Evolutionary conservation across 106 monocot genomes (phyloP).

Genomic region (Amphibolis antarctica): DNA sequence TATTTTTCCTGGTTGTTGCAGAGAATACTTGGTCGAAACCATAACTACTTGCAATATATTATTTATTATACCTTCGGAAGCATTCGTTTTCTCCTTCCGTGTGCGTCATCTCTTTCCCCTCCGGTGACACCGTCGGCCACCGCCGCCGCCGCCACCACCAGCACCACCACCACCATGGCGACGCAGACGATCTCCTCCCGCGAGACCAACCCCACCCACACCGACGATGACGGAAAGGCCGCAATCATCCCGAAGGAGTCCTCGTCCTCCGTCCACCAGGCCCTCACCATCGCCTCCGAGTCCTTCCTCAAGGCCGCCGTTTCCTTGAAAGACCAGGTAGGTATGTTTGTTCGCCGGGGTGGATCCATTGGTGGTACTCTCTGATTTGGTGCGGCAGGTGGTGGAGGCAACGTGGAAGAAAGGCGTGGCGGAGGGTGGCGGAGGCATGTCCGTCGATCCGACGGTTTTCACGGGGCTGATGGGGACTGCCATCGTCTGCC

Average conservation of each 20-base stretch:
- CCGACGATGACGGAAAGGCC: not conserved
- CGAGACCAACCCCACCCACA: not conserved
- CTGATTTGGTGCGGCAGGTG: not conserved
- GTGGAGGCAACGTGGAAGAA: slow-evolving; percentile 9
- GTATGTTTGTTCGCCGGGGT: not conserved
- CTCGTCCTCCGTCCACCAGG: slow-evolving; percentile 1
- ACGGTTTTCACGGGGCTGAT: slow-evolving; percentile 14
- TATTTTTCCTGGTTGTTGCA: too few species aligned
- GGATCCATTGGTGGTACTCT: not conserved
- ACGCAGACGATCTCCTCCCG: not conserved
- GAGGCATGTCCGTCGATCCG: slow-evolving; percentile 5
- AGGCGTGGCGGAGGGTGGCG: not conserved
- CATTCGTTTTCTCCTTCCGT: too few species aligned
- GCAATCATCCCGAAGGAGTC: not conserved
- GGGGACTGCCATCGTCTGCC: slow-evolving; percentile 11
- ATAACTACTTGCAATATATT: too few species aligned
- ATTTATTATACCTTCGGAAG: too few species aligned
- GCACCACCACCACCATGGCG: not conserved
- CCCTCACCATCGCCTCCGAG: too few species aligned
- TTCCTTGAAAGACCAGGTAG: slow-evolving; percentile 11
- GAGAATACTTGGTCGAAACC: too few species aligned
- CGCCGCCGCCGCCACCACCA: too few species aligned
- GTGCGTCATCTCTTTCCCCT: too few species aligned
- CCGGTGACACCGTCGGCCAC: too few species aligned
- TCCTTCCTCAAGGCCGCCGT: slow-evolving; percentile 3